A percentile compares a stretch with the other conserved stretches of the same genome.
phyloP scores from a whole-genome alignment of 257 asterid species.

The Cordia subcordata region DNA sequence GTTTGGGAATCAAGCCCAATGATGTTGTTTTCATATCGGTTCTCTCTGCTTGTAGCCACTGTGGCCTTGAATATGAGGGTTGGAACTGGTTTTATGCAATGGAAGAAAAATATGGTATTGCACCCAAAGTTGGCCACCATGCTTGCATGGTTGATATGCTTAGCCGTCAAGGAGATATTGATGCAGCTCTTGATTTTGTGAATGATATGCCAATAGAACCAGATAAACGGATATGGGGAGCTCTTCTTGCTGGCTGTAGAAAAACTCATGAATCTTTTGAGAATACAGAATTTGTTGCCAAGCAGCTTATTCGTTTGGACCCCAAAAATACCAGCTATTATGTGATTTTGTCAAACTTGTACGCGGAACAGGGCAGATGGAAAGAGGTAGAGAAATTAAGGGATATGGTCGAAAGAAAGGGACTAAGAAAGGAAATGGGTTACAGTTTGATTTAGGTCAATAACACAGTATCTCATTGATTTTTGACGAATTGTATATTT shows the following conservation, averaged over 20 bases:
- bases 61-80: slow-evolving; percentile 81
- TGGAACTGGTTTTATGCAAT: slow-evolving; percentile 76
- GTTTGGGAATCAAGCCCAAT: slow-evolving; percentile 53
- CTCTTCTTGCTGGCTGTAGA: slow-evolving; percentile 76
- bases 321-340: slow-evolving; percentile 47
- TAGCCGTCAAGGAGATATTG: slow-evolving; percentile 73
- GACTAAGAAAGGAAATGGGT: slow-evolving; percentile 52
- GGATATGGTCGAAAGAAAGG: slow-evolving; percentile 33
- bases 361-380: slow-evolving; percentile 75
- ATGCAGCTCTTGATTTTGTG: slow-evolving; percentile 72
- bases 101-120: slow-evolving; percentile 44
- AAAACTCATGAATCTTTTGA: slow-evolving; percentile 37
- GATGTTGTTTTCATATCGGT: slow-evolving; percentile 64
- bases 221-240: slow-evolving; percentile 79
- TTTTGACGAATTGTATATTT: no score
- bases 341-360: slow-evolving; percentile 56
- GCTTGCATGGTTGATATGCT: slow-evolving; percentile 94
- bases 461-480: background rate
- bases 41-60: slow-evolving; percentile 80
- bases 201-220: slow-evolving; percentile 63
- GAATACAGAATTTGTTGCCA: slow-evolving; percentile 40
- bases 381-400: slow-evolving; percentile 62
- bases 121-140: slow-evolving; percentile 66
- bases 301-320: slow-evolving; percentile 49
- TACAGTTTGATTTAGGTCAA: slow-evolving; percentile 24